phyloP scores from a whole-genome alignment of 192 early-diverging fungal species.

The Spizellomyces punctatus region DNA sequence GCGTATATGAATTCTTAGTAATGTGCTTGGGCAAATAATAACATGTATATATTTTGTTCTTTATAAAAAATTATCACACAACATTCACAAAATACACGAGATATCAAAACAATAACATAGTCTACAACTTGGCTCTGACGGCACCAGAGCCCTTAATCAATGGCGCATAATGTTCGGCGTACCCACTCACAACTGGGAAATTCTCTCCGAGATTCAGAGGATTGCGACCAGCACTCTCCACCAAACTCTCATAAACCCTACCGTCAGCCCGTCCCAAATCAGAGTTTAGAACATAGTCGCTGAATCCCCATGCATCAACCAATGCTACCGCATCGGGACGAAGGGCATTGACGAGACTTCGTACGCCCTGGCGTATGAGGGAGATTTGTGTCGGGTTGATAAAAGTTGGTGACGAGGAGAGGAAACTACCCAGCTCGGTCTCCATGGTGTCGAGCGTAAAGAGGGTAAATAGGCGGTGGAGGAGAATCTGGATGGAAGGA shows the following conservation, averaged over 20 bases:
- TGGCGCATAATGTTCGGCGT: constrained; percentile 44
- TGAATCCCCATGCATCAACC: constrained; percentile 77
- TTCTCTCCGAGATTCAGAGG: constrained; percentile 69
- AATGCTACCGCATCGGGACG: constrained; percentile 77
- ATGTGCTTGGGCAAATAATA: background rate
- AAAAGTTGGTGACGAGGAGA: background rate
- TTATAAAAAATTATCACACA: too few relatives aligned
- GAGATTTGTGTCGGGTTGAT: constrained; percentile 28
- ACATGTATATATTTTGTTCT: too few relatives aligned
- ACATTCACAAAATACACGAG: too few relatives aligned
- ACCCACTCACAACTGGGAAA: constrained; percentile 54
- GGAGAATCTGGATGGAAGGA: background rate
- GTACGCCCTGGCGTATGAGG: constrained; percentile 44
- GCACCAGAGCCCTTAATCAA: constrained; percentile 25
- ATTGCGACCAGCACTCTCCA: constrained; percentile 73
- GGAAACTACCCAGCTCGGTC: constrained; percentile 11
- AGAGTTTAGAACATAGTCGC: constrained; percentile 77
- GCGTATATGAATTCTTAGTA: background rate
- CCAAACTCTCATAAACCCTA: constrained; percentile 77
- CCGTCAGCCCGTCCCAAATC: constrained; percentile 78
- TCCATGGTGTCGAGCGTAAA: constrained; percentile 18
- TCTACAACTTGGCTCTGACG: background rate
- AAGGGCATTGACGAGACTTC: constrained; percentile 61
- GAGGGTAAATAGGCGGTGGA: constrained; percentile 10
- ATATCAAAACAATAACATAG: too few relatives aligned